Conservation (phyloP, 1,139 yeast genomes). For the Saccharomyces hybrid region DNA sequence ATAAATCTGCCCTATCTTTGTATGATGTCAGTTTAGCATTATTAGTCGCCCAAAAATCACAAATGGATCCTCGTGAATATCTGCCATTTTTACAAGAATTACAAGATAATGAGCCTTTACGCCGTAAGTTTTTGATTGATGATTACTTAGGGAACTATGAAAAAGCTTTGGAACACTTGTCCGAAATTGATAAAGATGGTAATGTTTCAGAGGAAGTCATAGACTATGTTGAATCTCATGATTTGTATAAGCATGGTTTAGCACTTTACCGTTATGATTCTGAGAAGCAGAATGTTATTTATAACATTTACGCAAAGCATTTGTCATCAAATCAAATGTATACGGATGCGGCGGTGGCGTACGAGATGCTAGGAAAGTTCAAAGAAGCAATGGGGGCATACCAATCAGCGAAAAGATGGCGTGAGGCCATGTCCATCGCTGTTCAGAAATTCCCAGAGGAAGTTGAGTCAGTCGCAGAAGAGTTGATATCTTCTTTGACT, state of each 20-base stretch:
- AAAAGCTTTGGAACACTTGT: conserved; percentile 62
- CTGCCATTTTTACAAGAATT: conserved; percentile 82
- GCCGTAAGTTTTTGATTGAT: conserved; percentile 74
- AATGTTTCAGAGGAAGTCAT: conserved; percentile 51
- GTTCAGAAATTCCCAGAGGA: conserved; percentile 35
- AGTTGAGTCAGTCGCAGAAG: conserved; percentile 43
- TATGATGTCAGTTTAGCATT: conserved; percentile 79
- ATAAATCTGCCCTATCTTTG: conserved; percentile 70
- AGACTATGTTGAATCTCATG: conserved; percentile 64
- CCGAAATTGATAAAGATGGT: conserved; percentile 39
- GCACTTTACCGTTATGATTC: conserved; percentile 51
- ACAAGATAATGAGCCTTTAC: conserved; percentile 55
- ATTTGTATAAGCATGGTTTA: conserved; percentile 65
- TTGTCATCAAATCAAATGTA: conserved; percentile 49
- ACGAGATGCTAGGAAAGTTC: conserved; percentile 54
- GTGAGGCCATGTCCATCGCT: conserved; percentile 65
- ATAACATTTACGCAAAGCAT: conserved; percentile 54
- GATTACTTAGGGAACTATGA: conserved; percentile 59
- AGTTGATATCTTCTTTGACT: conserved; percentile 49
- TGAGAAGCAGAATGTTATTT: conserved; percentile 47
- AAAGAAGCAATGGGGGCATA: conserved; percentile 64
- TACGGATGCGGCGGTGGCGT: conserved; percentile 68
- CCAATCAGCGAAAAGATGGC: conserved; percentile 69
- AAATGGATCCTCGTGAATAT: conserved; percentile 95
- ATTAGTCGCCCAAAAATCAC: conserved; percentile 88